Base-by-base conservation (phyloP, 2,329 filamentous ascomycete genomes). In the Botrytis cinerea region DNA sequence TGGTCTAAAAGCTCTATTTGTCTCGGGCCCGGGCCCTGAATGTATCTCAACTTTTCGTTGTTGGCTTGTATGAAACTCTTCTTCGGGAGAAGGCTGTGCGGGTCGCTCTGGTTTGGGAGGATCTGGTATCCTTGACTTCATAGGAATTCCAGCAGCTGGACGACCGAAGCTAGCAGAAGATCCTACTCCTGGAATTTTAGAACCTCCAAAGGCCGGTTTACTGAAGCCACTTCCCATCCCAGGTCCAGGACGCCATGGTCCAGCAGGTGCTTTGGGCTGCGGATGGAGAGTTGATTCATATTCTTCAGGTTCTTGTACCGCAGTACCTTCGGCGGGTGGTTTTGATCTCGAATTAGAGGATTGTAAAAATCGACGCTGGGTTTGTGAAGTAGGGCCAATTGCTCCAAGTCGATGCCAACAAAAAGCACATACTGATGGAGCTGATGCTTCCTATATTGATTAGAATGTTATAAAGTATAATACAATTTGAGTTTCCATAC, bases 351-450 rank as follows among this genome's bases (percentile, higher is more conserved):
- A 69, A 43, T 76, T 76, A 51, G 80, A 80, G 14, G 79, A 80
- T 76, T 80, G 80, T 54, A 81, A 71, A 68, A 80, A 80, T 73
- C 80, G 78, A 25, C 80, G 77, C 74, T 80, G 77, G 70, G 78
- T 74, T 75, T 80, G 79, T n/a, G 78, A 78, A 74, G 78, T 75
- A 60, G 69, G 76, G 70, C 77, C 76, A 77, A 75, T 72, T 74
- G 77, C 77, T 71, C 78, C 78, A 61, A 81, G 73, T 72, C 78
- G 76, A 78, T 80, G 78, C 43, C 80, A 78, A 74, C 80, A 81
- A 73, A 81, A 81, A 46, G 80, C 78, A 72, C 80, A 81, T 63
- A 81, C 70, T 38, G 79, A 79, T 67, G 77, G 74, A 73, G 75
- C 70, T 40, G 76, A 69, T 22, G 78, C 64, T 74, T 81, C 79